Conservation (phyloP, 1,284 basidiomycete genomes). For the Ustilago trichophora region DNA sequence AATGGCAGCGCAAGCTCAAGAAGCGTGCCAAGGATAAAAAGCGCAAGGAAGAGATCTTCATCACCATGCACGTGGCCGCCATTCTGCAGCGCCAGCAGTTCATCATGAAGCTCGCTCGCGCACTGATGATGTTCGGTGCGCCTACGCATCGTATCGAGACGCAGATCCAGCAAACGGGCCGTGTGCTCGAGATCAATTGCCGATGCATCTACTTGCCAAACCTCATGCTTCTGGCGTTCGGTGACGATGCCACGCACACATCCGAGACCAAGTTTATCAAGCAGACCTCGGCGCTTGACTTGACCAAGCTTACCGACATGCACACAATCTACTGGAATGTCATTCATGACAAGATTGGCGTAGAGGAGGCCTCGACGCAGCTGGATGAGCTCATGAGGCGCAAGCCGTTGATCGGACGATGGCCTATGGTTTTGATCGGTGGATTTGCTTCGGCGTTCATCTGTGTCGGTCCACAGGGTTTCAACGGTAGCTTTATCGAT, state of each 20-base stretch:
- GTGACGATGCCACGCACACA: conserved; percentile 83
- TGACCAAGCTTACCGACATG: conserved; percentile 72
- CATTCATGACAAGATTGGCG: conserved; percentile 84
- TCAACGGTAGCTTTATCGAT: conserved; percentile 81
- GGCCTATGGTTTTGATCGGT: conserved; percentile 77
- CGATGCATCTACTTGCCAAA: conserved; percentile 88
- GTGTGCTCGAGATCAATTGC: conserved; percentile 83
- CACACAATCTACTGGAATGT: conserved; percentile 86
- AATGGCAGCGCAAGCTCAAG: conserved; percentile 64
- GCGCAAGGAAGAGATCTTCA: conserved; percentile 68
- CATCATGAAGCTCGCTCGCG: conserved; percentile 84
- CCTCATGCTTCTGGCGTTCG: conserved; percentile 72
- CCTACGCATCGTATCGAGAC: conserved; percentile 88
- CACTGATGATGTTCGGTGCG: conserved; percentile 94
- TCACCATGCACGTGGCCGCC: conserved; percentile 87
- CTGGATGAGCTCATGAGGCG: conserved; percentile 81
- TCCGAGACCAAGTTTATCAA: conserved; percentile 77
- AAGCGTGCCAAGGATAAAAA: conserved; percentile 59
- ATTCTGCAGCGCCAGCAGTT: conserved; percentile 88
- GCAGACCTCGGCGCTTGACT: conserved; percentile 57
- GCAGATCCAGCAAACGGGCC: conserved; percentile 85
- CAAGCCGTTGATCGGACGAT: conserved; percentile 61
- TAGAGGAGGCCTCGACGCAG: conserved; percentile 78
- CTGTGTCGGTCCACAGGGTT: conserved; percentile 67
- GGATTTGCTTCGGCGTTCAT: conserved; percentile 84